Percentiles rank a stretch among this genome's conserved stretches.
phyloP scores from a whole-genome alignment of 2,329 filamentous ascomycete species.

The Microsporum ferrugineum region DNA sequence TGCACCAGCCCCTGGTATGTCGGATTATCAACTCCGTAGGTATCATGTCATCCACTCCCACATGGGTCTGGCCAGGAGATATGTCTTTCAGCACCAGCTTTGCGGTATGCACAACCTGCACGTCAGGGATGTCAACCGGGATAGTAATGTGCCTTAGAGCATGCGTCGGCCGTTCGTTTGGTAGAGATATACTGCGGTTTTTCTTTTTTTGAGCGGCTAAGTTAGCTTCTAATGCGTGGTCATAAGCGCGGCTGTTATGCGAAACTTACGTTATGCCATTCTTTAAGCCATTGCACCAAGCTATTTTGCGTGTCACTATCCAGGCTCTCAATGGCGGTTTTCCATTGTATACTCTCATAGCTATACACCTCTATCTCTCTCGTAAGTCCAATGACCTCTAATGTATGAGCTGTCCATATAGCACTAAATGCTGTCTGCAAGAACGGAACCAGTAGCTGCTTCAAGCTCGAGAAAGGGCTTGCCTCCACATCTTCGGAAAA shows the following conservation, averaged over 20 bases:
- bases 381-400: conserved; percentile 45
- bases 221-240: neutral
- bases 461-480: conserved; percentile 38
- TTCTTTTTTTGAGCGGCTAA: conserved; percentile 13
- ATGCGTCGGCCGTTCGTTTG: conserved; percentile 21
- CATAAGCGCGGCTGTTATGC: no score
- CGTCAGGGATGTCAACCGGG: conserved; percentile 75
- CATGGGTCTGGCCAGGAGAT: conserved; percentile 21
- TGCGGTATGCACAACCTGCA: conserved; percentile 72
- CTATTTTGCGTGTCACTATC: conserved; percentile 32
- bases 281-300: conserved; percentile 22
- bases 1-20: conserved; percentile 46
- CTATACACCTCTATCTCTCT: conserved; percentile 41
- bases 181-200: conserved; percentile 24
- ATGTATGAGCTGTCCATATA: conserved; percentile 37
- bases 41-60: conserved; percentile 34
- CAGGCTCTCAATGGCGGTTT: conserved; percentile 41
- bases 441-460: conserved; percentile 42
- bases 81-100: conserved; percentile 18
- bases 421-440: conserved; percentile 38
- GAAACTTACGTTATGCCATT: conserved; percentile 45
- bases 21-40: conserved; percentile 39
- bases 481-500: conserved; percentile 39
- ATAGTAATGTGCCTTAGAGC: conserved; percentile 61
- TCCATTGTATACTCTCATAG: conserved; percentile 46